Conservation (phyloP, 1,284 basidiomycete genomes). For the Bjerkandera adusta region DNA sequence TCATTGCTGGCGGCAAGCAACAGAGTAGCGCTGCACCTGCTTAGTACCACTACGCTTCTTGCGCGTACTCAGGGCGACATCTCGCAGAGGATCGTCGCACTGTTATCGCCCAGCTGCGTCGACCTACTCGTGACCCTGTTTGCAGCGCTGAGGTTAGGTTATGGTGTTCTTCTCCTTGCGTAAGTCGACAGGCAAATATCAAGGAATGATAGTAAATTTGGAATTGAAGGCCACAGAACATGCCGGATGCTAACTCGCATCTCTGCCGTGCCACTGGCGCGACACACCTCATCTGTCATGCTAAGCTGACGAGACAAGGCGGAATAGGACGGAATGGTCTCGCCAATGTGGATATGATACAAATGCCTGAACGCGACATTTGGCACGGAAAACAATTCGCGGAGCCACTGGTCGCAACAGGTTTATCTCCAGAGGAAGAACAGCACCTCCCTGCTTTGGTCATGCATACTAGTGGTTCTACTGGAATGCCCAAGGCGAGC, state of each 20-base stretch:
- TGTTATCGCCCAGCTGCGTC: constrained; percentile 13
- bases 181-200: background rate
- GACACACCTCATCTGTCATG: constrained; percentile 13
- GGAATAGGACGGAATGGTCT: too few relatives aligned
- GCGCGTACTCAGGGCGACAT: background rate
- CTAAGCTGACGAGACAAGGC: constrained; percentile 2
- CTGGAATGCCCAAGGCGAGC: constrained; percentile 13
- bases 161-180: constrained; percentile 13
- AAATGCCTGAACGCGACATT: too few relatives aligned
- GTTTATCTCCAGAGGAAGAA: constrained; percentile 6
- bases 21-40: constrained; percentile 3
- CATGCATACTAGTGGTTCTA: constrained; percentile 16
- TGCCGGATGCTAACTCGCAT: constrained; percentile 9
- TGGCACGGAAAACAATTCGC: background rate
- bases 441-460: constrained; percentile 8
- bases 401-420: background rate
- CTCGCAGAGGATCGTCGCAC: constrained; percentile 7
- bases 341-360: too few relatives aligned
- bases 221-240: constrained; percentile 12
- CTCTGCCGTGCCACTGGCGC: constrained; percentile 7
- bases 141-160: constrained; percentile 10
- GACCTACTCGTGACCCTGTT: constrained; percentile 14
- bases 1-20: constrained; percentile 7
- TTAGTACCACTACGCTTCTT: background rate
- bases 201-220: too few relatives aligned